phyloP scores from a whole-genome alignment of 495 filamentous ascomycete genomes.

The Rhypophila decipiens region DNA sequence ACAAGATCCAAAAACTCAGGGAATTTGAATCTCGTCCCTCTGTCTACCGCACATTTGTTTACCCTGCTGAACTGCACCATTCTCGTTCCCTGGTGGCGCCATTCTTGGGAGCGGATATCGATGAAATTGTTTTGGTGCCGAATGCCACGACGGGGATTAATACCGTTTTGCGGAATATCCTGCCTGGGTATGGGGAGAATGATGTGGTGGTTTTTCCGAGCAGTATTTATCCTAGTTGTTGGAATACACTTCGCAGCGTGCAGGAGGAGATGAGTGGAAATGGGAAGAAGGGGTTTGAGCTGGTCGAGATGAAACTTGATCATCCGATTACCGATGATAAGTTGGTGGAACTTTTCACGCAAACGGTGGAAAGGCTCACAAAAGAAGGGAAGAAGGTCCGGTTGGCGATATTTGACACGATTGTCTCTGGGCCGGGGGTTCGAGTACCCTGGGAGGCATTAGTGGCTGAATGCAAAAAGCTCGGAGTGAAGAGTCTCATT shows the following conservation, averaged over 20 bases:
- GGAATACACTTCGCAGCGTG: constrained; percentile 58
- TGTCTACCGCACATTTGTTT: constrained; percentile 47
- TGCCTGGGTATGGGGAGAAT: constrained; percentile 41
- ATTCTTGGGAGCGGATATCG: constrained; percentile 51
- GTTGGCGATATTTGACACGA: constrained; percentile 68
- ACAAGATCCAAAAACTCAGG: constrained; percentile 20
- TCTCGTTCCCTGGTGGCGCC: constrained; percentile 55
- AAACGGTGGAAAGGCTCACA: constrained; percentile 33
- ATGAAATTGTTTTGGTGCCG: constrained; percentile 64
- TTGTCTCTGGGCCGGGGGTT: constrained; percentile 66
- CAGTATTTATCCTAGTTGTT: constrained; percentile 65
- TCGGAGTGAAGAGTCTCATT: constrained; percentile 52
- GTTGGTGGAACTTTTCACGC: constrained; percentile 44
- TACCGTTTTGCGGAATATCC: constrained; percentile 63
- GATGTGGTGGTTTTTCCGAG: constrained; percentile 58
- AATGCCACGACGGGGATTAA: constrained; percentile 75
- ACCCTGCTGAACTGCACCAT: constrained; percentile 47
- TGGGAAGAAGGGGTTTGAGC: too few species aligned
- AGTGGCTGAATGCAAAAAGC: constrained; percentile 49
- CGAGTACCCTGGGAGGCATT: constrained; percentile 68
- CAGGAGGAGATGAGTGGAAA: constrained; percentile 40
- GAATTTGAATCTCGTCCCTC: constrained; percentile 26
- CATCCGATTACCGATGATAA: constrained; percentile 56
- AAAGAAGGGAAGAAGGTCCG: constrained; percentile 34
- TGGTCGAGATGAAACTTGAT: constrained; percentile 25